Evolutionary conservation across 2,329 filamentous ascomycete species (phyloP), one percentile per base, ranked within the genome.

Genomic region (Cordyceps sp.): DNA sequence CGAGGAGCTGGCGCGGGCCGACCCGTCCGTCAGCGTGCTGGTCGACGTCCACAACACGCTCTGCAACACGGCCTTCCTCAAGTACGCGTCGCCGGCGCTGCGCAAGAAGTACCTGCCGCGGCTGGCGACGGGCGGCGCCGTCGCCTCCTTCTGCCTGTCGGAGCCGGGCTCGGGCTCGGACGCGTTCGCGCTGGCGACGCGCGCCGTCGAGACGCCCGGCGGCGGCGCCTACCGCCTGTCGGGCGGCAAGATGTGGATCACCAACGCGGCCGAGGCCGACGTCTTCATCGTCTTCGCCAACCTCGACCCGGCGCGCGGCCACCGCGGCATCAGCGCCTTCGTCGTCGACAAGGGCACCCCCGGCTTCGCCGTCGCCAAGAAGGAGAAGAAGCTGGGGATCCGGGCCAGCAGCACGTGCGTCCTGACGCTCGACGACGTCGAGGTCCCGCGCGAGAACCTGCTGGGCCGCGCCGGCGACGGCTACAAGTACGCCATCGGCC

Each of bases 241-340:
- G 38, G 90, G 90, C 31, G 76, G 73, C 56, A 98, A 98, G 72
- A 98, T 98, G 90, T 98, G 90, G 90, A 98, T 98, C 59, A 98
- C 90, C 40, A 98, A 98, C 67, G 79, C 81, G 31, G 77, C 88
- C 62, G 90, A 98, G 61, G 80, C 90, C 15, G 75, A 76, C 37
- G 78, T 96, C 63, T 98, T 94, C 62, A 88, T 98, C 49, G 90
- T 98, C 36, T 98, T 98, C 51, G 90, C 90, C 49, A 98, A 94
- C 59, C 65, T 98, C 25, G 78, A 94, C 52, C 86, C 79, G 1
- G 77, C 73, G 60, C 85, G 88, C 62, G 88, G 85, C 33, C 94
- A 98, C 69, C 88, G 86, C 59, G 90, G 90, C 36, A 98, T 98
- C 57, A 86, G 85, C 2, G 90, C 90, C 32, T 98, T 98, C 53